These are phyloP conservation scores for Extremus antarcticus DNA, from an alignment of 495 filamentous ascomycete genomes.

Conservation along the genomic window DNA sequence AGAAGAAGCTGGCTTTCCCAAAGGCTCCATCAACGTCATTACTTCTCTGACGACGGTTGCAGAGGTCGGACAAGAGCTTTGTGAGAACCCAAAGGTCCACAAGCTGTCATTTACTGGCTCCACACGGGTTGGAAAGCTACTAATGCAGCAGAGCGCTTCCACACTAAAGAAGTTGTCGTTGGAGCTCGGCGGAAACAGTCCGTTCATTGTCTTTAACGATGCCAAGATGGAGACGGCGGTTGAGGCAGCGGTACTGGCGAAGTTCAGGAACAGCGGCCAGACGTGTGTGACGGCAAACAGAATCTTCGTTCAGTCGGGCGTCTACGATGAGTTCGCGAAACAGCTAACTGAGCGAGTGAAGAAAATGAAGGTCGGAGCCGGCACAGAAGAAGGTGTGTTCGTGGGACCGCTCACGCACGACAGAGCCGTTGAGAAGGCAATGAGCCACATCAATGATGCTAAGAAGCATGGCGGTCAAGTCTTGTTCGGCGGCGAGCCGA, in stretches of 20 bases:
- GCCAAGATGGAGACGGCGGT: constrained; percentile 72
- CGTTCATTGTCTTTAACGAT: constrained; percentile 90
- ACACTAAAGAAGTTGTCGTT: constrained; percentile 81
- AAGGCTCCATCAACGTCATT: constrained; percentile 74
- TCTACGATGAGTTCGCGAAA: constrained; percentile 65
- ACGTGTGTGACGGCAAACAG: too few species aligned
- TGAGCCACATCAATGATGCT: constrained; percentile 68
- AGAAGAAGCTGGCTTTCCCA: constrained; percentile 71
- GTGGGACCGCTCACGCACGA: constrained; percentile 71
- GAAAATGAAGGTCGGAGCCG: constrained; percentile 65
- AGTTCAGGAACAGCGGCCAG: constrained; percentile 81
- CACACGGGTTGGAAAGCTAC: constrained; percentile 73
- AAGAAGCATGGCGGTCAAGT: constrained; percentile 62
- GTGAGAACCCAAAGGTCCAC: constrained; percentile 57
- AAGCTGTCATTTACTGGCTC: constrained; percentile 89
- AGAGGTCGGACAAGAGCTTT: constrained; percentile 60
- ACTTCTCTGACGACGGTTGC: constrained; percentile 60
- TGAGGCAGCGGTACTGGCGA: constrained; percentile 60
- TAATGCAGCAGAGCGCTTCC: constrained; percentile 70
- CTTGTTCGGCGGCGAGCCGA: constrained; percentile 59
- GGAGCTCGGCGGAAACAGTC: constrained; percentile 83
- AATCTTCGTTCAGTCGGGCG: constrained; percentile 65
- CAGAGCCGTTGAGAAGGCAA: constrained; percentile 63
- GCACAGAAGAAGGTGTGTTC: constrained; percentile 56
- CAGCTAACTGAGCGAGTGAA: too few species aligned